Conservation (phyloP, 2,329 filamentous ascomycete species). For the Phoma sp. region DNA sequence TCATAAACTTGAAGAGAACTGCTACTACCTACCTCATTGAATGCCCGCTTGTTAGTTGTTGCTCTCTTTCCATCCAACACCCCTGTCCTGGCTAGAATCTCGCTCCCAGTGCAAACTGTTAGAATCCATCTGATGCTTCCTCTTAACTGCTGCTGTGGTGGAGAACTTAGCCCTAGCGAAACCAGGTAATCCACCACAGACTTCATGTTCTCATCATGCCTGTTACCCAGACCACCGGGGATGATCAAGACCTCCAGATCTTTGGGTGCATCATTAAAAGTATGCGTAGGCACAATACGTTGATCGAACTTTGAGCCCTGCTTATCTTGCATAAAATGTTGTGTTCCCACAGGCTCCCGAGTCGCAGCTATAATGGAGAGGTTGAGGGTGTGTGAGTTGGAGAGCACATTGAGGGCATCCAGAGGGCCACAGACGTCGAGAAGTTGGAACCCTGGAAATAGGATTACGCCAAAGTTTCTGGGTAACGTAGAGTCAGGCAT, state of each 20-base stretch:
- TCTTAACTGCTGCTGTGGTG: slow-evolving; percentile 47
- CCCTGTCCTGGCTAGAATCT: slow-evolving; percentile 63
- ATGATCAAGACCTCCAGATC: slow-evolving; percentile 69
- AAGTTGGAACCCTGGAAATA: slow-evolving; percentile 48
- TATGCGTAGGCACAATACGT: slow-evolving; percentile 58
- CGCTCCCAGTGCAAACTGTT: slow-evolving; percentile 71
- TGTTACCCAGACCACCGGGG: slow-evolving; percentile 64
- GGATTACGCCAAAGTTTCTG: slow-evolving; percentile 40
- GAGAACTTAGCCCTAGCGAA: slow-evolving; percentile 50
- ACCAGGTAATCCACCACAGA: slow-evolving; percentile 46
- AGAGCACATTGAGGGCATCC: slow-evolving; percentile 52
- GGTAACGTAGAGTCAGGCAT: slow-evolving; percentile 23
- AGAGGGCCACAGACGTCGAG: slow-evolving; percentile 53
- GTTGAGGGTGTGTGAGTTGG: slow-evolving; percentile 29
- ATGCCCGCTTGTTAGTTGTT: slow-evolving; percentile 70
- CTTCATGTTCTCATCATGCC: slow-evolving; percentile 36
- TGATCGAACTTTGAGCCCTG: slow-evolving; percentile 42
- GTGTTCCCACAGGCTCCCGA: slow-evolving; percentile 44
- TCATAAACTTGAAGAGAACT: not conserved
- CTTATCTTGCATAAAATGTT: slow-evolving; percentile 15
- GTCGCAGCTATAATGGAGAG: slow-evolving; percentile 44
- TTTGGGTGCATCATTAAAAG: slow-evolving; percentile 57
- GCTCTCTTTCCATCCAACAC: slow-evolving; percentile 65
- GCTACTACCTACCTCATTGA: slow-evolving; percentile 42
- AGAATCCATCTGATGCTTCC: slow-evolving; percentile 60